A percentile compares a stretch with the other conserved stretches of the same genome.
These are phyloP conservation scores for Huntiella savannae DNA, from an alignment of 2,329 filamentous ascomycete genomes.

Conservation along the genomic window DNA sequence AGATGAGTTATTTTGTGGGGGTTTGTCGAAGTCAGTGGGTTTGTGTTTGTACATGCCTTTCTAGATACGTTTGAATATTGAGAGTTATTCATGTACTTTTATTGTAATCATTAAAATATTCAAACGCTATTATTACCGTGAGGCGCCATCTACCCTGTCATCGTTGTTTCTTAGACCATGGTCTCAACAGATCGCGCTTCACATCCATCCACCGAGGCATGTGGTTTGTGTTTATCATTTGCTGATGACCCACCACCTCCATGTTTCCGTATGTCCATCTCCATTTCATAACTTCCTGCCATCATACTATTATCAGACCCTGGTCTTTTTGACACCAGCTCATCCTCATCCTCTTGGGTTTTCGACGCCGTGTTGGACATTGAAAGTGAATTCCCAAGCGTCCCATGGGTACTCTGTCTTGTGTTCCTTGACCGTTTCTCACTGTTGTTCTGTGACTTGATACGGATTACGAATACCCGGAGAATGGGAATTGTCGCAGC, in stretches of 20 bases:
- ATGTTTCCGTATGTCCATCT: neutral
- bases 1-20: too few relatives aligned
- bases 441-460: constrained; percentile 11
- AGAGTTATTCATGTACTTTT: too few relatives aligned
- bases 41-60: too few relatives aligned
- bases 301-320: neutral
- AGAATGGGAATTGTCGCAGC: constrained; percentile 14
- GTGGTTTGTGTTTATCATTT: too few relatives aligned
- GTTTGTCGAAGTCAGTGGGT: too few relatives aligned
- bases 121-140: too few relatives aligned
- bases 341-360: constrained; percentile 3
- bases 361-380: neutral
- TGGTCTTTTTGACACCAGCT: constrained; percentile 2
- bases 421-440: constrained; percentile 5
- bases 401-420: neutral
- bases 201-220: too few relatives aligned
- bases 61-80: too few relatives aligned
- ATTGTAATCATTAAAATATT: too few relatives aligned
- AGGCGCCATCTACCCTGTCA: too few relatives aligned
- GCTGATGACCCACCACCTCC: neutral
- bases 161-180: too few relatives aligned
- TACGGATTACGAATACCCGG: constrained; percentile 12
- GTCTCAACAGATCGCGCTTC: too few relatives aligned
- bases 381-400: neutral
- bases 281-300: constrained; percentile 3